Conservation (phyloP, 2,329 filamentous ascomycete genomes). For the Beauveria bassiana region DNA sequence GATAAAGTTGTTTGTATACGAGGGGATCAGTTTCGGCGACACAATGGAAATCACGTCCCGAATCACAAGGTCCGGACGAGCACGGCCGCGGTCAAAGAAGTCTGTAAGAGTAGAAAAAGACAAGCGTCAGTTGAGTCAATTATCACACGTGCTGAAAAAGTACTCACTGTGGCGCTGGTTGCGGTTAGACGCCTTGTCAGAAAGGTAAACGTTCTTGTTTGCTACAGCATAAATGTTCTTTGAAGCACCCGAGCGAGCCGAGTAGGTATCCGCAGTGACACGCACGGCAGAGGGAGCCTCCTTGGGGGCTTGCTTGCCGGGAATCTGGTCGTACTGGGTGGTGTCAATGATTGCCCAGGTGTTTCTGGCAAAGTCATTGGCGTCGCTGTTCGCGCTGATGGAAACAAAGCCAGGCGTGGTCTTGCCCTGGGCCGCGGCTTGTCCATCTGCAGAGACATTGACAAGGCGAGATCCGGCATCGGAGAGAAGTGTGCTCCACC, state of each 20-base stretch:
- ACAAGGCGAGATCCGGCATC: constrained; percentile 6
- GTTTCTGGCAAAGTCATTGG: background rate
- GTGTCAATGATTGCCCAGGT: constrained; percentile 12
- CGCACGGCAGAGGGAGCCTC: background rate
- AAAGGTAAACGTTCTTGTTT: constrained; percentile 10
- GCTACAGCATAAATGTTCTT: background rate
- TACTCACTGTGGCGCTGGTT: constrained; percentile 11
- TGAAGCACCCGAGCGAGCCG: background rate
- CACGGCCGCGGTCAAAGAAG: constrained; percentile 10
- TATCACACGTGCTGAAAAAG: background rate
- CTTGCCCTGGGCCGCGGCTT: background rate
- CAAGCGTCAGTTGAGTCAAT: background rate
- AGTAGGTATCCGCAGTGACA: background rate
- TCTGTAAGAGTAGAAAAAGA: background rate
- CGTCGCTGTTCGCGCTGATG: background rate
- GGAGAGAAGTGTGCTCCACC: constrained; percentile 4
- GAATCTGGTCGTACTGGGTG: constrained; percentile 10
- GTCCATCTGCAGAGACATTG: background rate
- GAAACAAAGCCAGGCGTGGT: background rate
- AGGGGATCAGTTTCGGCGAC: background rate
- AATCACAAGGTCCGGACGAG: constrained; percentile 6
- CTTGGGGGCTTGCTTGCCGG: constrained; percentile 3
- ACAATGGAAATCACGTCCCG: constrained; percentile 5
- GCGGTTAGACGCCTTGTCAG: constrained; percentile 9
- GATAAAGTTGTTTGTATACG: background rate